Base-by-base conservation (phyloP, 306 rosid genomes). In the Echinosophora koreensis region DNA sequence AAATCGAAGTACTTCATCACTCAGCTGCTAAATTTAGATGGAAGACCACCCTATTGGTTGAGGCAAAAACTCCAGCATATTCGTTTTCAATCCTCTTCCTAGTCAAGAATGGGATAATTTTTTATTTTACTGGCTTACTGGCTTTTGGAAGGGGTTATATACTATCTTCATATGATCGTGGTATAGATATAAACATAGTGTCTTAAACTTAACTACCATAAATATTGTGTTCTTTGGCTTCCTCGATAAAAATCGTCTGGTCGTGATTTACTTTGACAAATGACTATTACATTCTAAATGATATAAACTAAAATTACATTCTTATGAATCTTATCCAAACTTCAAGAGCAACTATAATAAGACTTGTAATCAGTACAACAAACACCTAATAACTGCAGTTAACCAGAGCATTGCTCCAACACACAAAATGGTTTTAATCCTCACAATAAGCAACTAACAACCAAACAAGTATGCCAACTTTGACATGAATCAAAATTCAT, bases 401-500 rank as follows among this genome's bases (percentile, higher is more conserved):
- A 55, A 49, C 46, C 47, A 66, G 70, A 65, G 74, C 57, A 72
- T 47, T 68, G 41, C 76, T 44, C 66, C 72, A 84, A 32, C 71
- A 78, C 80, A 82, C 79, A 75, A 70, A 41, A 13, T 15, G 57
- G 75, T 79, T 71, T 71, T 46, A 49, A 69, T 77, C 64, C 62
- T 79, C 79, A 73, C 34, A 77, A 79, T 8, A 77, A 84, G 72
- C 66, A 72, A 75, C 78, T 74, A 84, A 77, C 86, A 84, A 80
- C 50, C 76, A 61, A 81, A 88, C 84, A 73, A 73, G 86, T 75
- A 83, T 82, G 83, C 60, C 82, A 81, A 66, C 39, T 51, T 79
- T 22, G 30, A 77, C 64, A 39, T 44, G 41, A 61, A 66, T 38
- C 50, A 82, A 84, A 74, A 88, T 76, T 75, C 75, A 77, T 58